phyloP scores from a whole-genome alignment of 108 stramenopile species.

The Skeletonema potamos region DNA sequence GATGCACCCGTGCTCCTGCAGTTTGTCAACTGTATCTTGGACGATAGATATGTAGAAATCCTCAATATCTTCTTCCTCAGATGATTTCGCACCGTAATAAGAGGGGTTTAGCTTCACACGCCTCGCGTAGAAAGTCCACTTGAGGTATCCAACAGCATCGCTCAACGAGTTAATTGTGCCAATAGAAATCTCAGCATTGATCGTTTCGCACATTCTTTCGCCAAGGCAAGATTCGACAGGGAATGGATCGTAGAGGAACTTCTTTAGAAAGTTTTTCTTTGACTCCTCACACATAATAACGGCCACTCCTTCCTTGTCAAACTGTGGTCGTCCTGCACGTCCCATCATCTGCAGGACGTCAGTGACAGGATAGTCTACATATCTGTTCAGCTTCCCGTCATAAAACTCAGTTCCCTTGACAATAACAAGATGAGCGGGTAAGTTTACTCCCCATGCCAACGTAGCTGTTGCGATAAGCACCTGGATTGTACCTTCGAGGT shows the following conservation, averaged over 20 bases:
- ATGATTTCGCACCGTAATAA: slow-evolving; percentile 84
- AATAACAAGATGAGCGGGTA: slow-evolving; percentile 84
- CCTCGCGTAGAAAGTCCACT: slow-evolving; percentile 97
- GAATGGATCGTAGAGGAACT: slow-evolving; percentile 97
- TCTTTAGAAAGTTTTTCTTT: slow-evolving; percentile 96
- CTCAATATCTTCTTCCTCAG: slow-evolving; percentile 66
- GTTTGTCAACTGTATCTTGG: slow-evolving; percentile 54
- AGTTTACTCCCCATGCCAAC: slow-evolving; percentile 91
- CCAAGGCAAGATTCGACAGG: slow-evolving; percentile 97
- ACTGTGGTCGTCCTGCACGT: slow-evolving; percentile 96
- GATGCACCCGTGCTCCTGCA: slow-evolving; percentile 82
- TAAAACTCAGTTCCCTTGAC: slow-evolving; percentile 99
- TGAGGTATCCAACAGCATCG: slow-evolving; percentile 91
- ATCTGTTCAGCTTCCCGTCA: slow-evolving; percentile 91
- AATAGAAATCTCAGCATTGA: slow-evolving; percentile 94
- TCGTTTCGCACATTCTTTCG: slow-evolving; percentile 86
- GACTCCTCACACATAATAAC: slow-evolving; percentile 92
- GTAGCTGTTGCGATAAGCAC: slow-evolving; percentile 93
- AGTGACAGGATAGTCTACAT: slow-evolving; percentile 99
- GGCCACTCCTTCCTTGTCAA: slow-evolving; percentile 91
- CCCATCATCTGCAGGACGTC: slow-evolving; percentile 99
- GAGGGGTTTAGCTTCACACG: slow-evolving; percentile 93
- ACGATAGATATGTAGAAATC: slow-evolving; percentile 65
- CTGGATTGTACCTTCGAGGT: slow-evolving; percentile 88
- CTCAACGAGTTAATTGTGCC: slow-evolving; percentile 74